These are phyloP conservation scores for Zygosaccharomyces siamensis DNA, from an alignment of 805 yeast genomes.

Conservation along the genomic window DNA sequence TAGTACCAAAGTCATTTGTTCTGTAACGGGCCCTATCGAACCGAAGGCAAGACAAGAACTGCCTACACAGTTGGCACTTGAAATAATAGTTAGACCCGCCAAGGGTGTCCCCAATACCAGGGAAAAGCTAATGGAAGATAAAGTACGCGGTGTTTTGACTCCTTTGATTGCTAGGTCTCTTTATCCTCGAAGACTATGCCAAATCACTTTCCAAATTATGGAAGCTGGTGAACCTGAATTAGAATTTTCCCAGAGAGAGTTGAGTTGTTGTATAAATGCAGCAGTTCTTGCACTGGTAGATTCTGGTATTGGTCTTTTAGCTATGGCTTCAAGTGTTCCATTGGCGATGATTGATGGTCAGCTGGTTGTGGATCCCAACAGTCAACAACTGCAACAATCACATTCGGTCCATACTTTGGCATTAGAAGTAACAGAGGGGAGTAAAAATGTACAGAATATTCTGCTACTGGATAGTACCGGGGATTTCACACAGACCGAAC, in stretches of 20 bases:
- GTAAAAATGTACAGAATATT: conserved; percentile 46
- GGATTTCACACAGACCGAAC: conserved; percentile 50
- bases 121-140: conserved; percentile 72
- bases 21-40: conserved; percentile 91
- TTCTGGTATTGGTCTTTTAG: conserved; percentile 65
- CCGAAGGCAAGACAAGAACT: conserved; percentile 76
- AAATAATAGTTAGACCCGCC: conserved; percentile 73
- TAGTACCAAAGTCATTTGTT: conserved; percentile 55
- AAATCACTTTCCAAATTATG: conserved; percentile 60
- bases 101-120: conserved; percentile 68
- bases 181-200: conserved; percentile 77
- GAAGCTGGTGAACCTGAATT: conserved; percentile 38
- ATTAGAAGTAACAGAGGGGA: conserved; percentile 46
- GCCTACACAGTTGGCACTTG: conserved; percentile 73
- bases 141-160: conserved; percentile 55
- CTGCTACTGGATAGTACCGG: conserved; percentile 74
- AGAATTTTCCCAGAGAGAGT: conserved; percentile 43
- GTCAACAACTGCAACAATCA: conserved; percentile 40
- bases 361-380: conserved; percentile 43
- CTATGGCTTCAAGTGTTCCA: conserved; percentile 57
- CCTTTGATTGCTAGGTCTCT: conserved; percentile 54
- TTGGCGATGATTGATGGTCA: conserved; percentile 38
- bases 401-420: conserved; percentile 64
- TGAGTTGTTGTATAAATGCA: conserved; percentile 69
- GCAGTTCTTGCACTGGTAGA: conserved; percentile 70